A percentile compares a stretch with the other conserved stretches of the same genome.
Conservation (phyloP, 768 basidiomycete species). For the Mycena albidolilacea region DNA sequence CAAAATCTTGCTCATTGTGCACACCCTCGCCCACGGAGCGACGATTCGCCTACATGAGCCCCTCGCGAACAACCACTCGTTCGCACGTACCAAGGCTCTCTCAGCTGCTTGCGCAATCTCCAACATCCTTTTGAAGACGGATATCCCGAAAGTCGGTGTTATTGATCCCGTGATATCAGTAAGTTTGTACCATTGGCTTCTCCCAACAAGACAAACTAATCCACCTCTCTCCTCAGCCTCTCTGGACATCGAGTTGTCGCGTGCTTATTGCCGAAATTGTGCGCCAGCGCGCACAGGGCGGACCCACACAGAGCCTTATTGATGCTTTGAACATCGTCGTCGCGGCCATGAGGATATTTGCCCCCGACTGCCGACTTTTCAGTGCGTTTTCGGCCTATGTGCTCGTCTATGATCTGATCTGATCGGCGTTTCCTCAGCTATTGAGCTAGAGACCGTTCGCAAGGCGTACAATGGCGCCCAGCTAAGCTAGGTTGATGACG, state of each 20-base stretch:
- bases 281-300: slow-evolving; percentile 8
- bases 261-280: slow-evolving; percentile 12
- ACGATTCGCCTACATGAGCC: slow-evolving; percentile 46
- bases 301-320: neutral
- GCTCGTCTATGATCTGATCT: neutral
- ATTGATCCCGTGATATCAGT: slow-evolving; percentile 38
- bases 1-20: slow-evolving; percentile 41
- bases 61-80: slow-evolving; percentile 34
- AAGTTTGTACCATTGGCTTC: neutral
- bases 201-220: neutral
- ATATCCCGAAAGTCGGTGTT: slow-evolving; percentile 23
- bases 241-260: slow-evolving; percentile 23
- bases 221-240: neutral
- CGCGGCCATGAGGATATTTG: slow-evolving; percentile 25
- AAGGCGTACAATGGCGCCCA: slow-evolving; percentile 14
- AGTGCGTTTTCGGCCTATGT: slow-evolving; percentile 4
- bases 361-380: slow-evolving; percentile 14
- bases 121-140: slow-evolving; percentile 22
- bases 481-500: neutral
- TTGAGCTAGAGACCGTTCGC: slow-evolving; percentile 18
- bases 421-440: neutral
- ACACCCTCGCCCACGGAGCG: slow-evolving; percentile 46
- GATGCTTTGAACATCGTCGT: slow-evolving; percentile 23
- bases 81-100: slow-evolving; percentile 21
- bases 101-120: slow-evolving; percentile 28